phyloP scores from a whole-genome alignment of 257 asterid genomes.

The Ehretia macrophylla region DNA sequence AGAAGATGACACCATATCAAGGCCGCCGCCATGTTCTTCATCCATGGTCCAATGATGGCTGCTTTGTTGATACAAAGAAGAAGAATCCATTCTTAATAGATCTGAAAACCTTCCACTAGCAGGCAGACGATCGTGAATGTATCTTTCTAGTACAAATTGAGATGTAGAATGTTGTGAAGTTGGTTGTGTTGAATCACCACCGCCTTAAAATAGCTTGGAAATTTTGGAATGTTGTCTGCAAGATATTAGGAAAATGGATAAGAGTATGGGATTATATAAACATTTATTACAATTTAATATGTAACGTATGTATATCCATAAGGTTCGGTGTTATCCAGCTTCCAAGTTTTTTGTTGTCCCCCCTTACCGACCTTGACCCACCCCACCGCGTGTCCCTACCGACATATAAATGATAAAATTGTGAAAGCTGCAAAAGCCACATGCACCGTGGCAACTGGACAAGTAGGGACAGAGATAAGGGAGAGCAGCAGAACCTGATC shows the following conservation, averaged over 20 bases:
- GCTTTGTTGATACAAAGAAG: conserved; percentile 24
- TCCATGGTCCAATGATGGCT: conserved; percentile 35
- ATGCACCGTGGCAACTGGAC: too few relatives aligned
- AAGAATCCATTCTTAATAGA: conserved; percentile 25
- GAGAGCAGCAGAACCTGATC: too few relatives aligned
- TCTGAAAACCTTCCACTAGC: conserved; percentile 27
- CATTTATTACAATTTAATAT: too few relatives aligned
- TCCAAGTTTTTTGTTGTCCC: background rate
- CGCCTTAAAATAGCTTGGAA: background rate
- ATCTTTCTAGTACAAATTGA: background rate
- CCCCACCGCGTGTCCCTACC: background rate
- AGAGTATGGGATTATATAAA: too few relatives aligned
- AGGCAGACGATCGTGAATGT: background rate
- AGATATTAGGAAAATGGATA: background rate
- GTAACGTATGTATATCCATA: too few relatives aligned
- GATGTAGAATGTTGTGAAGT: background rate
- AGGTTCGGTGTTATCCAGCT: conserved; percentile 1
- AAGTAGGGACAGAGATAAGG: too few relatives aligned
- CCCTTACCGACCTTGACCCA: background rate
- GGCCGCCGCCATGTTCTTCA: conserved; percentile 12
- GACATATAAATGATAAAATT: background rate
- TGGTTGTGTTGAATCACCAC: background rate
- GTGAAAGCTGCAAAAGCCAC: too few relatives aligned
- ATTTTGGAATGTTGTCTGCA: background rate
- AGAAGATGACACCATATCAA: conserved; percentile 7